Percentiles rank a stretch among this genome's conserved stretches.
phyloP scores from a whole-genome alignment of 495 filamentous ascomycete species.

The Penicillium subrubescens region DNA sequence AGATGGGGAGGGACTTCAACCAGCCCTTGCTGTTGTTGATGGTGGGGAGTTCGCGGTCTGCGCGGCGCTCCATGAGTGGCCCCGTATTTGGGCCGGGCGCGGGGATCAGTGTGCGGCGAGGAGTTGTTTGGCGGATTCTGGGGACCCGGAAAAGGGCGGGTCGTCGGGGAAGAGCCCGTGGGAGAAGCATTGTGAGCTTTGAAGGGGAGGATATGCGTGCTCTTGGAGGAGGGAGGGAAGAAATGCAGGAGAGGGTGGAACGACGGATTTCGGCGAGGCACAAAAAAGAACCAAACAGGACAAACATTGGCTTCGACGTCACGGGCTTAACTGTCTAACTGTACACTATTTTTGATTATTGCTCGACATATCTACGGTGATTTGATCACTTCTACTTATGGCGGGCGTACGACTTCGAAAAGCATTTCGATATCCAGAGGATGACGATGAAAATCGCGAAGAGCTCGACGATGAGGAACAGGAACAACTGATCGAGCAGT shows the following conservation, averaged over 20 bases:
- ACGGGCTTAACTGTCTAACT: neutral
- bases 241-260: neutral
- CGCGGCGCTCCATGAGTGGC: slow-evolving; percentile 75
- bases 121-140: slow-evolving; percentile 15
- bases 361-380: neutral
- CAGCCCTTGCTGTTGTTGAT: slow-evolving; percentile 43
- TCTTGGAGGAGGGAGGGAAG: neutral
- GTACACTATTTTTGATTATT: neutral
- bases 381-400: slow-evolving; percentile 29
- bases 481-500: slow-evolving; percentile 63
- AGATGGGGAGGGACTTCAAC: slow-evolving; percentile 59
- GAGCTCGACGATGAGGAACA: slow-evolving; percentile 75
- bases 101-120: slow-evolving; percentile 51
- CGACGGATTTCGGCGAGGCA: neutral
- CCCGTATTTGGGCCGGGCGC: slow-evolving; percentile 54
- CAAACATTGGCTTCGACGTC: slow-evolving; percentile 33
- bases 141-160: slow-evolving; percentile 19
- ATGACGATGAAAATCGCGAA: slow-evolving; percentile 51
- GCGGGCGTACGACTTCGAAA: slow-evolving; percentile 58
- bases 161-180: slow-evolving; percentile 20
- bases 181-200: slow-evolving; percentile 17
- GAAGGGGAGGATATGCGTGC: neutral
- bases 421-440: slow-evolving; percentile 64
- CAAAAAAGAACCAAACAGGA: slow-evolving; percentile 34
- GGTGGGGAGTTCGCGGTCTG: slow-evolving; percentile 76